phyloP scores from a whole-genome alignment of 768 basidiomycete species.

The Amanita brunnescens region DNA sequence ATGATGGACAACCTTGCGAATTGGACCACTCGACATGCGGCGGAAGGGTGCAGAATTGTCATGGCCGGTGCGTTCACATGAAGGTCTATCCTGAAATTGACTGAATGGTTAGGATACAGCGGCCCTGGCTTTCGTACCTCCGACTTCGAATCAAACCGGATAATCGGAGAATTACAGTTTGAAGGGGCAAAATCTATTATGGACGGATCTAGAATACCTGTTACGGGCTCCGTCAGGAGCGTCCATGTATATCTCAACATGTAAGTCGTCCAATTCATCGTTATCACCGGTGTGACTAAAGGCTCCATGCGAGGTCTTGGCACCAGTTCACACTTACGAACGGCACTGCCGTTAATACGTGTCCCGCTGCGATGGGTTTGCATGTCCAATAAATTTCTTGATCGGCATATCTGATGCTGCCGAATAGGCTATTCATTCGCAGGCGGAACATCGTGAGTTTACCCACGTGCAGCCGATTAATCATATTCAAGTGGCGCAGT shows the following conservation, averaged over 20 bases:
- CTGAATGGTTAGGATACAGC: slow-evolving; percentile 22
- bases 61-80: slow-evolving; percentile 43
- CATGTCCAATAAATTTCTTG: not conserved
- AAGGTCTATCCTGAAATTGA: not conserved
- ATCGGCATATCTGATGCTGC: slow-evolving; percentile 2
- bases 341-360: slow-evolving; percentile 60
- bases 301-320: slow-evolving; percentile 37
- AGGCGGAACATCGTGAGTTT: slow-evolving; percentile 66
- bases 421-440: slow-evolving; percentile 61
- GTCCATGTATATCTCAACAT: slow-evolving; percentile 69
- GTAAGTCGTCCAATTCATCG: slow-evolving; percentile 27
- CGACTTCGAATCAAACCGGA: slow-evolving; percentile 66
- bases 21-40: slow-evolving; percentile 69
- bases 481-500: slow-evolving; percentile 21
- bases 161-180: slow-evolving; percentile 66
- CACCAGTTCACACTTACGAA: slow-evolving; percentile 57
- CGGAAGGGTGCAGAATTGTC: slow-evolving; percentile 56
- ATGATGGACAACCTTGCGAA: slow-evolving; percentile 63
- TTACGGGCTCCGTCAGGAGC: slow-evolving; percentile 55
- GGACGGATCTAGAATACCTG: slow-evolving; percentile 35
- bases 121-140: slow-evolving; percentile 71
- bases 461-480: not conserved
- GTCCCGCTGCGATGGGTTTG: slow-evolving; percentile 72
- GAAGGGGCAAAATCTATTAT: slow-evolving; percentile 60
- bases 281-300: not conserved